Evolutionary conservation across 164 flowering plant genomes (phyloP).

Genomic region (Brasenia schreberi): DNA sequence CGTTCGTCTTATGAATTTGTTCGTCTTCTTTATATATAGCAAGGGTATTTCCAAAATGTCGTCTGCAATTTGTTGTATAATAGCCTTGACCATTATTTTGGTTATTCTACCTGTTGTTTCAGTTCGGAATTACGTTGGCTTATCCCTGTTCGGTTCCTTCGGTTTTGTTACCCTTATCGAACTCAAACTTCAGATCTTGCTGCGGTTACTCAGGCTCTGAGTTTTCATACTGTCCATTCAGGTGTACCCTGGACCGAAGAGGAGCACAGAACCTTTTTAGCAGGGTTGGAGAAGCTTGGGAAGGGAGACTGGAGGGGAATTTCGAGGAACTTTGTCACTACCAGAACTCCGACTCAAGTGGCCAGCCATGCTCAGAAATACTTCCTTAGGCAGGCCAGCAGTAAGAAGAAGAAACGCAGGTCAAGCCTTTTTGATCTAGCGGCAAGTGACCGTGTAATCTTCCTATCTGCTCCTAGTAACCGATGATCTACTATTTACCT

Average conservation of each 20-base stretch:
- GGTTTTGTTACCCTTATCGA: not conserved
- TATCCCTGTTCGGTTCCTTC: not conserved
- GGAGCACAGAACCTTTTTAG: slow-evolving; percentile 23
- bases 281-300: slow-evolving; percentile 24
- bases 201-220: not conserved
- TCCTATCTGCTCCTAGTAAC: too few relatives aligned
- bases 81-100: too few relatives aligned
- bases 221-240: slow-evolving; percentile 1
- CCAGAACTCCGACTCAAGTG: slow-evolving; percentile 30
- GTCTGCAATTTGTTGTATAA: too few relatives aligned
- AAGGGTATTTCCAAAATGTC: too few relatives aligned
- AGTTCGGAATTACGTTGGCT: not conserved
- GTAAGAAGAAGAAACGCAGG: slow-evolving; percentile 22
- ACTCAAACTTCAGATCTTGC: not conserved
- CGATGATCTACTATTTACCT: too few relatives aligned
- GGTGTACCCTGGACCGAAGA: slow-evolving; percentile 32
- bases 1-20: too few relatives aligned
- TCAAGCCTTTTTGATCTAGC: slow-evolving; percentile 28
- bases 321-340: slow-evolving; percentile 23
- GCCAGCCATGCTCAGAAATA: slow-evolving; percentile 35
- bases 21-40: too few relatives aligned
- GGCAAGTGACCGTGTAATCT: slow-evolving; percentile 10
- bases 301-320: slow-evolving; percentile 37
- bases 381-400: slow-evolving; percentile 16
- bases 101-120: not conserved